Evolutionary conservation across 441 rosid genomes (phyloP), one percentile per base, ranked within the genome.

Genomic region (Omphalea diandra): DNA sequence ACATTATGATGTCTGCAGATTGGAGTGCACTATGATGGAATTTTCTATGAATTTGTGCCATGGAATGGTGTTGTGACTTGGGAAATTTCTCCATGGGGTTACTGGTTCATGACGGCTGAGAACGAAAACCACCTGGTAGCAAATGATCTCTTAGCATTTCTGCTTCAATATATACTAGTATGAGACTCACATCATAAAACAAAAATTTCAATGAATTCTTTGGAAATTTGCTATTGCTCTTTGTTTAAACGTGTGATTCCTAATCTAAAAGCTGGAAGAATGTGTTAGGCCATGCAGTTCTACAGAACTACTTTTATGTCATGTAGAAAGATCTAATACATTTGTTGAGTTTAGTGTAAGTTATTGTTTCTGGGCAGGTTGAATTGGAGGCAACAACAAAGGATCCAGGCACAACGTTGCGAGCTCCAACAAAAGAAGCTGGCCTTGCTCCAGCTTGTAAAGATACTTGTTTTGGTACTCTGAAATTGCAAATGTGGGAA

Each of bases 371-470:
- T 65, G 73, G 63, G 38, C 84, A 94, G 99, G 88, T 84, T 76
- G 93, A 91, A 75, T 46, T 94, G 83, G 90, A 88, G 78, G 96
- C 91, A 71, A 85, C 84, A 70, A 83, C 98, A 78, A 75, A 82
- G 38, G 88, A 92, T 74, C 79, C 80, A 3, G 99, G 99, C 35
- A 85, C 94, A 27, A 72, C 98, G 61, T 82, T 94, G 71, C 97
- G 96, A 33, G 99, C 99, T 68, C 98, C 98, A 27, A 92, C 97
- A 52, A 5, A 24, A 35, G 99, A 92, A 85, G 81, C 87, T 68
- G 99, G 98, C 17, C 78, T 92, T 60, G 86, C 89, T 76, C 87
- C 94, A 35, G 99, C 98, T 73, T 94, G 99, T 68, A 92, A 81
- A 74, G 99, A 94, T 81, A 84, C 90, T 69, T 89, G 98, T 81